Percentiles rank a stretch among this genome's conserved stretches.
phyloP scores from a whole-genome alignment of 257 asterid genomes.

The Lithospermum erythrorhizon region DNA sequence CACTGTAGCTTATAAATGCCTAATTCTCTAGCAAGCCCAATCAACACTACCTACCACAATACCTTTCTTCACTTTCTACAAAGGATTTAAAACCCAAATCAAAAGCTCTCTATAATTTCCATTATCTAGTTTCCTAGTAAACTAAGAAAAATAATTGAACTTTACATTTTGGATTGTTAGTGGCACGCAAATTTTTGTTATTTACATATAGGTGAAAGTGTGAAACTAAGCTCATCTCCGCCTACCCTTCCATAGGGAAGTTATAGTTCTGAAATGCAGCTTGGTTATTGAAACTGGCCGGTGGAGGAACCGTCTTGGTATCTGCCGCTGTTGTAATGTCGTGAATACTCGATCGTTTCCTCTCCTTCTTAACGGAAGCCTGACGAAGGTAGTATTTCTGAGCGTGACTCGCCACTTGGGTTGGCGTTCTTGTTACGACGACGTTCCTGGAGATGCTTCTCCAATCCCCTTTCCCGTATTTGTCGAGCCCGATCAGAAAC shows the following conservation, averaged over 20 bases:
- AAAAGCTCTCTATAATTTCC: neutral
- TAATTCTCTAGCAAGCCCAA: neutral
- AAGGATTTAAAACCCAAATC: neutral
- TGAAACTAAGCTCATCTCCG: neutral
- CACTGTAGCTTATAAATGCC: neutral
- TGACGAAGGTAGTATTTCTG: slow-evolving; percentile 84
- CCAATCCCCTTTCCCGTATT: slow-evolving; percentile 87
- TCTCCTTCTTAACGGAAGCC: slow-evolving; percentile 56
- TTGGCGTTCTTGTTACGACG: slow-evolving; percentile 82
- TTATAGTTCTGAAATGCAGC: slow-evolving; percentile 29
- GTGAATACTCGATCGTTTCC: slow-evolving; percentile 82
- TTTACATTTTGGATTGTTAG: slow-evolving; percentile 26
- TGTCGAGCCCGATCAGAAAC: slow-evolving; percentile 57
- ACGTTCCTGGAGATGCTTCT: slow-evolving; percentile 90
- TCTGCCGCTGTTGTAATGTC: slow-evolving; percentile 69
- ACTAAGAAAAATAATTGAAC: slow-evolving; percentile 13
- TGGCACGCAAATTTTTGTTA: neutral
- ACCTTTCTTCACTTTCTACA: no score
- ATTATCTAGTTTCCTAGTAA: slow-evolving; percentile 1
- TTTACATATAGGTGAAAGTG: slow-evolving; percentile 13
- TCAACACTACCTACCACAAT: neutral
- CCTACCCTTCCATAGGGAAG: slow-evolving; percentile 33
- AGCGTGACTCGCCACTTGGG: slow-evolving; percentile 94
- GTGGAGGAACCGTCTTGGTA: slow-evolving; percentile 35
- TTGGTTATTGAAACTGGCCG: slow-evolving; percentile 35